phyloP scores from a whole-genome alignment of 495 filamentous ascomycete genomes.

The Talaromyces stipitatus region DNA sequence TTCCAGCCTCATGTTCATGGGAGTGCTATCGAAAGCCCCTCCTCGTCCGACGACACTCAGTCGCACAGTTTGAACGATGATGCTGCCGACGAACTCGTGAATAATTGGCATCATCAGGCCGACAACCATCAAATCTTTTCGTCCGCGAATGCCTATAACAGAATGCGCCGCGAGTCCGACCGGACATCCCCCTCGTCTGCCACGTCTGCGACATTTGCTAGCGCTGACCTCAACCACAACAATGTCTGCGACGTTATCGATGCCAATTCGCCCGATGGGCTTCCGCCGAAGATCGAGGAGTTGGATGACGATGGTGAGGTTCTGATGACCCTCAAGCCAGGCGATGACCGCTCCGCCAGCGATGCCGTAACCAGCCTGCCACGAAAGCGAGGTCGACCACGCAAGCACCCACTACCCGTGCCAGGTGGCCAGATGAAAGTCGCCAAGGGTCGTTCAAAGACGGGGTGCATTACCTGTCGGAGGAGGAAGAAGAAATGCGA shows the following conservation, averaged over 20 bases:
- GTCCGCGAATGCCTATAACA: constrained; percentile 11
- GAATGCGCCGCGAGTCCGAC: constrained; percentile 14
- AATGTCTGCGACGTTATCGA: constrained; percentile 11
- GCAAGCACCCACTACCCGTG: constrained; percentile 67
- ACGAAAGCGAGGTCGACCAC: constrained; percentile 66
- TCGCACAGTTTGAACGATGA: constrained; percentile 31
- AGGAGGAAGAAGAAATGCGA: constrained; percentile 96
- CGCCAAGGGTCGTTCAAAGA: constrained; percentile 87
- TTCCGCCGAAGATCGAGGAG: constrained; percentile 37
- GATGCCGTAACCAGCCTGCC: constrained; percentile 30
- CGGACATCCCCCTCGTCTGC: constrained; percentile 3
- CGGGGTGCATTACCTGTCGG: constrained; percentile 86
- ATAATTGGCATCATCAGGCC: constrained; percentile 24
- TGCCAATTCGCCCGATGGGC: constrained; percentile 9
- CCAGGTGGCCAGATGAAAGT: constrained; percentile 54
- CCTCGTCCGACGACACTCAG: constrained; percentile 20
- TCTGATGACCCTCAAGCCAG: constrained; percentile 28
- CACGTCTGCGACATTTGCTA: constrained; percentile 6
- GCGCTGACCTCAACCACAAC: constrained; percentile 13
- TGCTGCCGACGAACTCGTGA: constrained; percentile 27
- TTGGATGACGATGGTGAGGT: constrained; percentile 29
- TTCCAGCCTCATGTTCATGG: constrained; percentile 12
- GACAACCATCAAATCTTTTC: constrained; percentile 16
- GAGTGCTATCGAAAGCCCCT: constrained; percentile 12
- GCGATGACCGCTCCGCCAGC: constrained; percentile 20